A percentile compares a stretch with the other conserved stretches of the same genome.
phyloP scores from a whole-genome alignment of 345 rosid genomes.

The Camelina hispida region DNA sequence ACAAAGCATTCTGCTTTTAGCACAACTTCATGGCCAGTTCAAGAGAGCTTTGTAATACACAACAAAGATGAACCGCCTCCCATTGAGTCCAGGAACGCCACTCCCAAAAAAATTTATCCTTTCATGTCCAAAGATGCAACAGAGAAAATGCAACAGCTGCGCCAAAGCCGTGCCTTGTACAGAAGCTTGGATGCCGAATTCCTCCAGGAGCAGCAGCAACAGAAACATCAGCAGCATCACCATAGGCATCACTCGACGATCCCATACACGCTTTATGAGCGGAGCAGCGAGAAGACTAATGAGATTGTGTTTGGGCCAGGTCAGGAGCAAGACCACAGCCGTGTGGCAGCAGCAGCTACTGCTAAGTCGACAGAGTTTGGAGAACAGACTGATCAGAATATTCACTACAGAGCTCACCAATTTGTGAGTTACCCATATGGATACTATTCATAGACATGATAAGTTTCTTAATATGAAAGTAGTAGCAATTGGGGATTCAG shows the following conservation, averaged over 20 bases:
- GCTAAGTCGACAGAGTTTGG: slow-evolving; percentile 61
- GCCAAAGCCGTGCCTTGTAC: slow-evolving; percentile 74
- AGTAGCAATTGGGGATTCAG: slow-evolving; percentile 11
- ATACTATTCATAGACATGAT: slow-evolving; percentile 48
- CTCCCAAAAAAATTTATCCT: slow-evolving; percentile 79
- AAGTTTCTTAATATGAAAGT: slow-evolving; percentile 9
- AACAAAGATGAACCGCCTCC: slow-evolving; percentile 86
- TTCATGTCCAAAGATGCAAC: slow-evolving; percentile 90
- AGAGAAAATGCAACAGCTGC: slow-evolving; percentile 80
- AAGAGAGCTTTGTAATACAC: slow-evolving; percentile 78
- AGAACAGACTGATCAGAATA: slow-evolving; percentile 48
- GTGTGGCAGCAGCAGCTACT: slow-evolving; percentile 48
- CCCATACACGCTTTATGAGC: slow-evolving; percentile 73
- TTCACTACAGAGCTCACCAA: slow-evolving; percentile 52
- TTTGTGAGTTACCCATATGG: slow-evolving; percentile 65
- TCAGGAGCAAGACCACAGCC: slow-evolving; percentile 61
- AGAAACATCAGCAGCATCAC: slow-evolving; percentile 58
- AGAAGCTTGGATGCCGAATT: slow-evolving; percentile 65
- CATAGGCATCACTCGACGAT: slow-evolving; percentile 64
- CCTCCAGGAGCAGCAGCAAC: slow-evolving; percentile 56
- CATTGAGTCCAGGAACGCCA: slow-evolving; percentile 68
- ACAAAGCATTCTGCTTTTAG: slow-evolving; percentile 43
- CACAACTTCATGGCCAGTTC: slow-evolving; percentile 74
- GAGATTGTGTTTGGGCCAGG: slow-evolving; percentile 80
- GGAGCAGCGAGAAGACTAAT: slow-evolving; percentile 63